These are phyloP conservation scores for Paramarasmius palmivorus DNA, from an alignment of 1,284 basidiomycete genomes.

Conservation along the genomic window DNA sequence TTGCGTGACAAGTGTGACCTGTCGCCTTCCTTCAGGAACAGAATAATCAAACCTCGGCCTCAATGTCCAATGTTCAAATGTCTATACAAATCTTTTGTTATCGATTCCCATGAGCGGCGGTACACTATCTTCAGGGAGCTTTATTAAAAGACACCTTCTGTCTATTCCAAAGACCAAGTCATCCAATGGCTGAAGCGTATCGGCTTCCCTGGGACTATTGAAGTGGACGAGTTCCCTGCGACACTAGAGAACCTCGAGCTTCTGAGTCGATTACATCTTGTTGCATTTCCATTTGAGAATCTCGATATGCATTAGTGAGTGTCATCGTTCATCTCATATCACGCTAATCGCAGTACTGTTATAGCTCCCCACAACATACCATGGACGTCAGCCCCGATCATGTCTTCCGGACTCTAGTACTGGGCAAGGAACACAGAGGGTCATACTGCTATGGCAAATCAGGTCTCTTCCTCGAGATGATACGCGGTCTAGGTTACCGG, in stretches of 20 bases:
- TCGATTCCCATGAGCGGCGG: too few species aligned
- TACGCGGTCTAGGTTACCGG: constrained; percentile 36
- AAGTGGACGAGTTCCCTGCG: constrained; percentile 16
- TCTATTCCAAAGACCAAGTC: too few species aligned
- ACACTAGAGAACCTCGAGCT: constrained; percentile 25
- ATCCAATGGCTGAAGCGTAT: too few species aligned
- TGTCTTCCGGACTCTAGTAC: too few species aligned
- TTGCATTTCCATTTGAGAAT: constrained; percentile 35
- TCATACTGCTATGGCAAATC: constrained; percentile 38
- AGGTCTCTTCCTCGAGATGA: constrained; percentile 30
- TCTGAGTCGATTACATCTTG: constrained; percentile 21
- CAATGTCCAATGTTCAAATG: background rate
- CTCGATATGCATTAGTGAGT: constrained; percentile 37
- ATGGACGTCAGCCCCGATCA: too few species aligned
- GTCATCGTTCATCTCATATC: constrained; percentile 13
- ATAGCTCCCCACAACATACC: too few species aligned
- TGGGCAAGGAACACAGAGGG: constrained; percentile 24
- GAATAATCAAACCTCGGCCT: background rate
- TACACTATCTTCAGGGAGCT: too few species aligned
- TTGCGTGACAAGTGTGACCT: too few species aligned
- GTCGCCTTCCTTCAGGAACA: background rate
- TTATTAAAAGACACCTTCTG: too few species aligned
- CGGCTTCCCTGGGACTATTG: constrained; percentile 2
- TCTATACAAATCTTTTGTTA: too few species aligned
- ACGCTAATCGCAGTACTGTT: constrained; percentile 26